A percentile compares a stretch with the other conserved stretches of the same genome.
Evolutionary conservation across 495 filamentous ascomycete genomes (phyloP).

Genomic region (Tuber melanosporum): DNA sequence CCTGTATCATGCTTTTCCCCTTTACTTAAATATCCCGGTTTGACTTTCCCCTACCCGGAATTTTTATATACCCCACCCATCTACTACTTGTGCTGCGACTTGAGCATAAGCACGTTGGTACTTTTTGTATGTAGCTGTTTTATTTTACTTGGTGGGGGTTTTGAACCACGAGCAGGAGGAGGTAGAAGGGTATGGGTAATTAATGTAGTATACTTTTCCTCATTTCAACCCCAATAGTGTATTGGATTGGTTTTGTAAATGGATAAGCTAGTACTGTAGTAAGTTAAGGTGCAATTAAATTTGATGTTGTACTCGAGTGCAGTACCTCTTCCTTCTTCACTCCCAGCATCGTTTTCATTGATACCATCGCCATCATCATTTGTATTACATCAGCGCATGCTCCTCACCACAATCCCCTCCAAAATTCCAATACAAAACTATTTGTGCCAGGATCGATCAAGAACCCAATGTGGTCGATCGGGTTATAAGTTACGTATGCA

Average conservation of each 20-base stretch:
- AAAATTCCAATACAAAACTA: too few relatives aligned
- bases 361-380: neutral
- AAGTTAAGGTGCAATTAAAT: neutral
- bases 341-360: neutral
- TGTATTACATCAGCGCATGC: neutral
- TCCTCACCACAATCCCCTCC: too few relatives aligned
- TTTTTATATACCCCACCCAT: neutral
- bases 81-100: neutral
- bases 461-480: too few relatives aligned
- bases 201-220: neutral
- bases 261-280: neutral
- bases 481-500: too few relatives aligned
- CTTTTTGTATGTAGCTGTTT: slow-evolving; percentile 1
- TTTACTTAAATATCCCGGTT: neutral
- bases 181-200: neutral
- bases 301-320: too few relatives aligned
- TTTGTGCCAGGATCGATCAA: too few relatives aligned
- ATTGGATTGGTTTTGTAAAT: neutral
- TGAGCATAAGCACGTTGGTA: neutral
- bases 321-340: neutral
- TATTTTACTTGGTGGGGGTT: neutral
- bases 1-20: neutral
- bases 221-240: neutral
- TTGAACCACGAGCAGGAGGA: neutral
- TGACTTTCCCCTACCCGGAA: neutral